phyloP scores from a whole-genome alignment of 768 basidiomycete species.

The Pilatotrama ljubarskyi region DNA sequence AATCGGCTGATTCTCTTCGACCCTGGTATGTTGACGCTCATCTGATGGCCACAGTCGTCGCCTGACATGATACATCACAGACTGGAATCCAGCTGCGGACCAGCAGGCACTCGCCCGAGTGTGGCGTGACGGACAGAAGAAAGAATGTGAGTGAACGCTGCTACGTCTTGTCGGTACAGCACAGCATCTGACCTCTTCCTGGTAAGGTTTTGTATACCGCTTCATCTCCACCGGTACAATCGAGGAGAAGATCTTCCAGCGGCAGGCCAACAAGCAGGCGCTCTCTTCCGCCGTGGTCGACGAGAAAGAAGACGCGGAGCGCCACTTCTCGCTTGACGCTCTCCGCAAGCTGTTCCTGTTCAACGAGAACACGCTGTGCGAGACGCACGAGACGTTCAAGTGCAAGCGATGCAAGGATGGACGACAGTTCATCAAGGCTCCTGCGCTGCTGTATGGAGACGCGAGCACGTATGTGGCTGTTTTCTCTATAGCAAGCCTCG shows the following conservation, averaged over 20 bases:
- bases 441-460: conserved; percentile 91
- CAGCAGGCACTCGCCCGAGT: conserved; percentile 98
- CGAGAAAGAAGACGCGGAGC: conserved; percentile 92
- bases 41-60: neutral
- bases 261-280: conserved; percentile 95
- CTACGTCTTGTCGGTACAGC: neutral
- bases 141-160: conserved; percentile 73
- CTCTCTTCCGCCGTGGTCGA: conserved; percentile 98
- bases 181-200: neutral
- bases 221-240: conserved; percentile 98
- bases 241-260: conserved; percentile 98
- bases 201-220: conserved; percentile 91
- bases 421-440: conserved; percentile 78
- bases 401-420: conserved; percentile 90
- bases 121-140: conserved; percentile 99
- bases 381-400: conserved; percentile 99
- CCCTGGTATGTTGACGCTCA: conserved; percentile 56
- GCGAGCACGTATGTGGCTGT: conserved; percentile 90
- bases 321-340: conserved; percentile 90
- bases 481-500: too few relatives aligned
- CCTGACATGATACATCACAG: conserved; percentile 39
- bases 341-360: conserved; percentile 90
- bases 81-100: conserved; percentile 98
- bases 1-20: conserved; percentile 96
- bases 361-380: conserved; percentile 82